phyloP scores from a whole-genome alignment of 768 basidiomycete species.

The Cystobasidiopsis lactophilus region DNA sequence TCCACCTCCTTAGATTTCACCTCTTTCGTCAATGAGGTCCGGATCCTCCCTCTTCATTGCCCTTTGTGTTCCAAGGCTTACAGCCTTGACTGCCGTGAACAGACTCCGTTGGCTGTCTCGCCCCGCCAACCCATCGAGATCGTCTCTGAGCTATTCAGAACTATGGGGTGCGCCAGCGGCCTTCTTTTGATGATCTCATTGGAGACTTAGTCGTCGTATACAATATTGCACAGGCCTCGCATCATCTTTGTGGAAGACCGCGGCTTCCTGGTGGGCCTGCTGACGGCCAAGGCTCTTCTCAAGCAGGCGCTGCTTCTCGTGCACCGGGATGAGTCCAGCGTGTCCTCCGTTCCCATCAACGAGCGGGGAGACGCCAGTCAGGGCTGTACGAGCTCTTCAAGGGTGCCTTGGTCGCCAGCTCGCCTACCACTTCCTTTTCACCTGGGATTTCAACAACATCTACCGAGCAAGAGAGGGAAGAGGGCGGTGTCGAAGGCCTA shows the following conservation, averaged over 20 bases:
- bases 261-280: conserved; percentile 57
- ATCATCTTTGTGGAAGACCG: conserved; percentile 85
- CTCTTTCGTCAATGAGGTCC: conserved; percentile 88
- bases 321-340: conserved; percentile 10
- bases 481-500: too few relatives aligned
- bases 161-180: too few relatives aligned
- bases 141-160: conserved; percentile 89
- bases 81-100: not conserved
- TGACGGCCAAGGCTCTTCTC: conserved; percentile 89
- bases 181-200: too few relatives aligned
- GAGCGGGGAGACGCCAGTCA: conserved; percentile 19
- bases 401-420: too few relatives aligned
- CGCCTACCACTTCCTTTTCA: too few relatives aligned
- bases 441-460: too few relatives aligned
- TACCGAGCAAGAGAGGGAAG: too few relatives aligned
- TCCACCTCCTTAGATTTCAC: conserved; percentile 30
- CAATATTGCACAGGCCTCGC: too few relatives aligned
- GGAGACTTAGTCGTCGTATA: too few relatives aligned
- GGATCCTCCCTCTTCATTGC: too few relatives aligned
- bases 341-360: conserved; percentile 4
- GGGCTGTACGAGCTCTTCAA: not conserved
- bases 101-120: conserved; percentile 88
- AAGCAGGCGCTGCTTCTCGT: conserved; percentile 42
- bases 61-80: too few relatives aligned
- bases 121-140: conserved; percentile 83